phyloP scores from a whole-genome alignment of 1,139 yeast species.

The Geotrichum klebahnii region DNA sequence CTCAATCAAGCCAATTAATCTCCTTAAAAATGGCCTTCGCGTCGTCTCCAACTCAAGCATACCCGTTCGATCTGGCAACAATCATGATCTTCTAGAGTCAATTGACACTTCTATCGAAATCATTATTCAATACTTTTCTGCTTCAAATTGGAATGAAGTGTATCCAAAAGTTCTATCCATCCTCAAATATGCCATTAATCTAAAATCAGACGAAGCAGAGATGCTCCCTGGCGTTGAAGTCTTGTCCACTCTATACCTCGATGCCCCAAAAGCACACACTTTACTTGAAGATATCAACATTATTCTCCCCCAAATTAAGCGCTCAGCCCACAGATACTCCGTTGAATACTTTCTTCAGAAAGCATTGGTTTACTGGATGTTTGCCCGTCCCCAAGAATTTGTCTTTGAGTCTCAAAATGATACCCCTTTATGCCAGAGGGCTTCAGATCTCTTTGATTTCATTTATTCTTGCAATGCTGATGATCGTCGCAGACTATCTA shows the following conservation, averaged over 20 bases:
- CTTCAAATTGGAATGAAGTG: conserved; percentile 51
- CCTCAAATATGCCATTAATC: conserved; percentile 15
- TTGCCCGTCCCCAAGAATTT: conserved; percentile 16
- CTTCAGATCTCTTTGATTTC: conserved; percentile 18
- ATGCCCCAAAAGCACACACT: conserved; percentile 41
- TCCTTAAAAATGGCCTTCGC: conserved; percentile 17
- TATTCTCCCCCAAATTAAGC: conserved; percentile 46
- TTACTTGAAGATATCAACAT: conserved; percentile 45
- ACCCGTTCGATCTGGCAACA: neutral
- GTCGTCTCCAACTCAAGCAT: conserved; percentile 13
- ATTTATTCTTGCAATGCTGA: conserved; percentile 19
- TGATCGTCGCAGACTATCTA: conserved; percentile 18
- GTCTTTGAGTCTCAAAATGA: conserved; percentile 10
- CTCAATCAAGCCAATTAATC: conserved; percentile 19
- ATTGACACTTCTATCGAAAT: conserved; percentile 49
- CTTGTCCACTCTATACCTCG: conserved; percentile 49
- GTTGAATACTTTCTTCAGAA: conserved; percentile 50
- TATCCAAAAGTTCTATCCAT: conserved; percentile 24
- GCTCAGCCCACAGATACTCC: conserved; percentile 55
- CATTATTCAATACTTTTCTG: conserved; percentile 50
- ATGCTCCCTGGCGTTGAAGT: conserved; percentile 52
- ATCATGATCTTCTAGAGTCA: conserved; percentile 34
- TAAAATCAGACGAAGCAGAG: conserved; percentile 30
- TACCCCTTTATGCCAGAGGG: conserved; percentile 11
- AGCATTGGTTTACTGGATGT: conserved; percentile 50